These are phyloP conservation scores for Kwoniella sp. DNA, from an alignment of 768 basidiomycete species.

Conservation along the genomic window DNA sequence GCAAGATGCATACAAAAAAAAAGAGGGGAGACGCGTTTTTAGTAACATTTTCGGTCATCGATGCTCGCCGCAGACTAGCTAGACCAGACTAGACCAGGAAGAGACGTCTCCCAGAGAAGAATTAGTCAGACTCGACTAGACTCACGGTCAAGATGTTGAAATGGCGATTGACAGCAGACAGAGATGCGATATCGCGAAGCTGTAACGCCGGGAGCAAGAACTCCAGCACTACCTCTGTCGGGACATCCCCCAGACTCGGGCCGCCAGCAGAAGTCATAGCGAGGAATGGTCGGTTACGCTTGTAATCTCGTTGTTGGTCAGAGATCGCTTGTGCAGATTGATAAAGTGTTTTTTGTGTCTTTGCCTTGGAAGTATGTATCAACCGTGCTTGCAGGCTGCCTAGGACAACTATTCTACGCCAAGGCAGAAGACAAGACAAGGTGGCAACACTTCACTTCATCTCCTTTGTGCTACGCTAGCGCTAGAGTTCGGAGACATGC, in stretches of 20 bases:
- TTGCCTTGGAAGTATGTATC: no score
- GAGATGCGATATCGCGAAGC: conserved; percentile 63
- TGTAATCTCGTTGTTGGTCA: no score
- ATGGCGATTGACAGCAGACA: conserved; percentile 68
- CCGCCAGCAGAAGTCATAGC: neutral
- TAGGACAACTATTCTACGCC: no score
- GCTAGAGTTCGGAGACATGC: neutral
- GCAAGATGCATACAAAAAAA: conserved; percentile 9
- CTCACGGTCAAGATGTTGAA: conserved; percentile 60
- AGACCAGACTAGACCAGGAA: neutral
- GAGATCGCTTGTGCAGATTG: no score
- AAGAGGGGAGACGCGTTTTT: no score
- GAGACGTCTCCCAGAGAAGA: no score
- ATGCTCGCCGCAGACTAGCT: neutral
- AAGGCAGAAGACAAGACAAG: no score
- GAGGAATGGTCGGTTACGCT: no score
- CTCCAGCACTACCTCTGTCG: conserved; percentile 77
- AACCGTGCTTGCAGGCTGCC: no score
- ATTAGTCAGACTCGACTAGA: no score
- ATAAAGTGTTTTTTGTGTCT: no score
- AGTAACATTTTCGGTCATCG: no score
- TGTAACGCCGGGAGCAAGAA: conserved; percentile 62
- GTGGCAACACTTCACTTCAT: neutral
- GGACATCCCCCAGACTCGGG: conserved; percentile 60
- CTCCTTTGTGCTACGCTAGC: neutral